Base-by-base conservation (phyloP, 2,329 filamentous ascomycete genomes). In the Diaporthe citriasiana region DNA sequence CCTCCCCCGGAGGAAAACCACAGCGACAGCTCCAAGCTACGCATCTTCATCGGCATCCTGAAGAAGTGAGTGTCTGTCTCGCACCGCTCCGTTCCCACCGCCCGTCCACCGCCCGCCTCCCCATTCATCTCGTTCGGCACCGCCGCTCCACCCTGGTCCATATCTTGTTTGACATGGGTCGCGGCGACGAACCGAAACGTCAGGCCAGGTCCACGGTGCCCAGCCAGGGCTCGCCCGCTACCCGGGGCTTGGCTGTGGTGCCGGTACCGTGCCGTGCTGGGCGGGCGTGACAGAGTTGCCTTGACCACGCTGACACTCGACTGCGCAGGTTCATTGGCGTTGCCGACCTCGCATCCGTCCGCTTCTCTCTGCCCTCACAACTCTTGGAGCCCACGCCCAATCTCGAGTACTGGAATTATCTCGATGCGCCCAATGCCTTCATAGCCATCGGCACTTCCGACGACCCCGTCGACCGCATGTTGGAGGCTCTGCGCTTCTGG, bases 321-420 rank as follows among this genome's bases (percentile, higher is more conserved):
- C 75, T 74, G 75, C 73, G 66, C 83, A 97, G 96, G 83, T 98
- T 98, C 84, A 95, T 98, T 80, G 97, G 97, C 78, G 97, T 99
- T 73, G 89, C 95, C 78, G 97, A 99, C 84, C 97, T 99, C 80
- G 97, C 97, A 73, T 91, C 95, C 73, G 96, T 98, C 76, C 94
- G 97, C 78, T 99, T 99, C 86, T 98, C 96, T 22, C 89, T 99
- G 68, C 97, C 97, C 30, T 95, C 97, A 68, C 96, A 98, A 84
- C 91, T 99, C 56, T 90, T 99, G 80, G 97, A 99, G 83, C 97
- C 97, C 47, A 97, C 94, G 5, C 97, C 97, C 70, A 99, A 99
- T 83, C 88, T 99, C 82, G 97, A 99, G 86, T 99, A 98, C 86
- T 99, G 97, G 97, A 97, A 97, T 81, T 99, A 99, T 81, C 89